Evolutionary conservation across 2,329 filamentous ascomycete species (phyloP).

Genomic region (Nakataea oryzae): DNA sequence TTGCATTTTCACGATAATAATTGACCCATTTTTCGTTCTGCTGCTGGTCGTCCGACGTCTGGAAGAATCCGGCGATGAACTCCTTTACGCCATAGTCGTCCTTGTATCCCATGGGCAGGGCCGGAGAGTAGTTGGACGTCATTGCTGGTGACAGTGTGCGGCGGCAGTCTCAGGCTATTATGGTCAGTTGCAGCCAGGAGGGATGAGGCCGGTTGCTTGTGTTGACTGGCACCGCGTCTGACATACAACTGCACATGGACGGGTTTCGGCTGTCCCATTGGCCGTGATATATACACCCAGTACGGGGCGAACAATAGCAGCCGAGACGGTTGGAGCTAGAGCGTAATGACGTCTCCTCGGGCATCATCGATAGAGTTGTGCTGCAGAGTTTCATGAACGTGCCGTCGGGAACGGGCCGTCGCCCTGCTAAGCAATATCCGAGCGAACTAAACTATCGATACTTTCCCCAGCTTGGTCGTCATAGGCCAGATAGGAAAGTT

Average conservation of each 20-base stretch:
- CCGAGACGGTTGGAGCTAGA: neutral
- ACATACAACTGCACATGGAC: neutral
- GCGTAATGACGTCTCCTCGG: neutral
- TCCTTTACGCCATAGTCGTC: slow-evolving; percentile 12
- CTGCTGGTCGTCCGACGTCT: slow-evolving; percentile 28
- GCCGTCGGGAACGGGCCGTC: neutral
- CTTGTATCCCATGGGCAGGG: slow-evolving; percentile 15
- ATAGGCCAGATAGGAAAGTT: neutral
- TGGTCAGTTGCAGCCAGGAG: too few relatives aligned
- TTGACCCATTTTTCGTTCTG: slow-evolving; percentile 31
- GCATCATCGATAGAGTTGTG: neutral
- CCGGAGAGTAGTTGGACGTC: slow-evolving; percentile 13
- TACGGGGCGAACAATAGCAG: neutral
- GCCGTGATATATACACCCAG: neutral
- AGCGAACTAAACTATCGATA: neutral
- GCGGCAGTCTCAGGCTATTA: neutral
- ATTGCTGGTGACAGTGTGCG: neutral
- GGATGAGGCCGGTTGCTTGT: too few relatives aligned
- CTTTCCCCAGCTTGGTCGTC: neutral
- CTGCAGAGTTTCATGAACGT: neutral
- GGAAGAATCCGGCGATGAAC: slow-evolving; percentile 34
- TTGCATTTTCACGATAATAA: slow-evolving; percentile 29
- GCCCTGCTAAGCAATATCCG: neutral
- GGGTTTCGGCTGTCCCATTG: neutral
- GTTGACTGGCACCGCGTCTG: neutral